phyloP scores from a whole-genome alignment of 2,329 filamentous ascomycete species.

The Alternaria sp. region DNA sequence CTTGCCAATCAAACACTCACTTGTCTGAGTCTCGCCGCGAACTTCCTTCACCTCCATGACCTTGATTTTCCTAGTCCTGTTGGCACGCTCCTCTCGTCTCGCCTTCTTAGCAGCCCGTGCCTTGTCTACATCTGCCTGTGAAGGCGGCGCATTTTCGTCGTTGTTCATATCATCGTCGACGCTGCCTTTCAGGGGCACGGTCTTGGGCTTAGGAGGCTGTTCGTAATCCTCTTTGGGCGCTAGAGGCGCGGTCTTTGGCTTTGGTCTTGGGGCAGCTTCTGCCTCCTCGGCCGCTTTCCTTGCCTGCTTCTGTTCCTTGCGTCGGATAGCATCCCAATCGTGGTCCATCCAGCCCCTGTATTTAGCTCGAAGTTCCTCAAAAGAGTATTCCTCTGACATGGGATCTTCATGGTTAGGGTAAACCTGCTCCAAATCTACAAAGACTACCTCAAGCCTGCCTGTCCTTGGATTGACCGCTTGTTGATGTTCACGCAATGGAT shows the following conservation, averaged over 20 bases:
- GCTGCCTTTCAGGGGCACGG: constrained; percentile 44
- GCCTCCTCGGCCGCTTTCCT: constrained; percentile 32
- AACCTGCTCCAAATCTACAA: constrained; percentile 82
- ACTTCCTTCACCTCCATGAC: constrained; percentile 70
- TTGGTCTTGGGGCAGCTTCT: constrained; percentile 13
- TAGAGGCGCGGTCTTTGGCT: constrained; percentile 21
- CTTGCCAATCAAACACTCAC: constrained; percentile 59
- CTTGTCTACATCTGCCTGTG: constrained; percentile 60
- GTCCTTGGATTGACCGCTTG: constrained; percentile 81
- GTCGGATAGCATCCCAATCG: constrained; percentile 56
- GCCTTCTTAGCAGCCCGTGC: constrained; percentile 60
- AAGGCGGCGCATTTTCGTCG: constrained; percentile 56
- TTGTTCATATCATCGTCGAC: constrained; percentile 46
- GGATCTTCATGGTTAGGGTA: constrained; percentile 79
- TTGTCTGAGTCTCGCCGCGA: constrained; percentile 87
- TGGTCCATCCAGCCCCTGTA: constrained; percentile 70
- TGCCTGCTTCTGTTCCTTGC: constrained; percentile 32
- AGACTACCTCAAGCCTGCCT: constrained; percentile 84
- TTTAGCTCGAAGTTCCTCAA: constrained; percentile 87
- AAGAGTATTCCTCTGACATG: constrained; percentile 75
- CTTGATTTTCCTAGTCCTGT: constrained; percentile 68
- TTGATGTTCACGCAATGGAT: constrained; percentile 76
- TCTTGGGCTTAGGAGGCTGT: constrained; percentile 26
- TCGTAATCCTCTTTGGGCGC: constrained; percentile 24
- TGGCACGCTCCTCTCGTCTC: constrained; percentile 57